Evolutionary conservation across 2,329 filamentous ascomycete species (phyloP).

Genomic region (Colletotrichum falcatum): DNA sequence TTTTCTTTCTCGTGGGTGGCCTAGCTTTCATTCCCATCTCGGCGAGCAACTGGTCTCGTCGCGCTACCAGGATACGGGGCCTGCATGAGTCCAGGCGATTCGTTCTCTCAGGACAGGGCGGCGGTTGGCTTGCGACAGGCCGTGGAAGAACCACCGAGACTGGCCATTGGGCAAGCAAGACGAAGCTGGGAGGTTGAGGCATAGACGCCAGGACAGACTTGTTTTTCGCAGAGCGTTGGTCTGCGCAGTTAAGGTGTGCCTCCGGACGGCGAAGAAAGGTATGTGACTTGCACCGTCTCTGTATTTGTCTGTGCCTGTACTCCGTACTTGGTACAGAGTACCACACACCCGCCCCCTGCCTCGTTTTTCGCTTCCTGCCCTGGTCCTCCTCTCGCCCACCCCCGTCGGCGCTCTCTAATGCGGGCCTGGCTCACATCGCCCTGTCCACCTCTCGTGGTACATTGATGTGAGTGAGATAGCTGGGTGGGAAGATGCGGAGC

Average conservation of each 20-base stretch:
- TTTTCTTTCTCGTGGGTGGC: neutral
- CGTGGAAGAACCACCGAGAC: neutral
- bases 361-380: slow-evolving; percentile 13
- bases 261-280: slow-evolving; percentile 14
- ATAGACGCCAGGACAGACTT: neutral
- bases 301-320: neutral
- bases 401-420: slow-evolving; percentile 14
- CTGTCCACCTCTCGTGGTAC: slow-evolving; percentile 27
- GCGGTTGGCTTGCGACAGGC: slow-evolving; percentile 5
- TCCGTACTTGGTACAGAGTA: no score
- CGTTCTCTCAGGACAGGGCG: neutral
- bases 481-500: slow-evolving; percentile 8
- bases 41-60: neutral
- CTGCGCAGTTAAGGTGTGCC: neutral
- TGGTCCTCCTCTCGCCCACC: slow-evolving; percentile 18
- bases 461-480: slow-evolving; percentile 24
- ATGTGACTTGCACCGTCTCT: neutral
- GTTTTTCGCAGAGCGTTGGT: neutral
- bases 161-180: neutral
- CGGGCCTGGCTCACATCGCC: slow-evolving; percentile 25
- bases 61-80: slow-evolving; percentile 16
- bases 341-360: neutral
- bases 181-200: neutral
- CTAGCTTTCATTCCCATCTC: neutral
- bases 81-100: slow-evolving; percentile 14